phyloP scores from a whole-genome alignment of 1,284 basidiomycete species.

The Taiwanofungus camphoratus region DNA sequence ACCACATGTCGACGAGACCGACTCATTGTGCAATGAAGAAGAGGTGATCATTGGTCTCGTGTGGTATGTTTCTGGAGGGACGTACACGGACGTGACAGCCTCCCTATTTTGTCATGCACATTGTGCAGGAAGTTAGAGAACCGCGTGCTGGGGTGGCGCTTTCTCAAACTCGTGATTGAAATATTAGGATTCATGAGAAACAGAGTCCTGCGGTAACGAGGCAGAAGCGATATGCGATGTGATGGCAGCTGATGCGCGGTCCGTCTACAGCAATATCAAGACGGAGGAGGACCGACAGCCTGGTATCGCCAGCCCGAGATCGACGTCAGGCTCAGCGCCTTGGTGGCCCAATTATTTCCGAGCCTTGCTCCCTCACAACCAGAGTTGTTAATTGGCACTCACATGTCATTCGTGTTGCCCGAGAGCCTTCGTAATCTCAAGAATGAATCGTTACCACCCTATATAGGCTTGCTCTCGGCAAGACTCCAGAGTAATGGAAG shows the following conservation, averaged over 20 bases:
- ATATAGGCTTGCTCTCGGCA: no score
- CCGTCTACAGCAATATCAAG: not conserved
- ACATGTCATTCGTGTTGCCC: no score
- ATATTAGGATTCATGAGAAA: not conserved
- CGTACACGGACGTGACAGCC: slow-evolving; percentile 9
- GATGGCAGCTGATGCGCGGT: slow-evolving; percentile 1
- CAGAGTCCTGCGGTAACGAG: no score
- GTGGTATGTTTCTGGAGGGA: slow-evolving; percentile 4
- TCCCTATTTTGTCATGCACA: slow-evolving; percentile 15
- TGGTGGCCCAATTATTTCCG: no score
- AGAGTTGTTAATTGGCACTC: no score
- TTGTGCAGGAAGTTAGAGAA: slow-evolving; percentile 15
- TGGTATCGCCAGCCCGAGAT: no score
- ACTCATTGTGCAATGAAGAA: not conserved
- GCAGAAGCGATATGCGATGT: slow-evolving; percentile 5
- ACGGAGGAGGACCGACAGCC: no score
- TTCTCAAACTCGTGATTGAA: slow-evolving; percentile 11
- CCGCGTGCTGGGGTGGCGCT: slow-evolving; percentile 11
- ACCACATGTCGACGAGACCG: slow-evolving; percentile 11
- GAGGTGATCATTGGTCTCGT: slow-evolving; percentile 1
- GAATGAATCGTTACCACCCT: no score
- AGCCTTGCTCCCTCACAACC: no score
- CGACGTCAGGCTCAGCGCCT: no score
- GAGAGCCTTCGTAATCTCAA: no score
- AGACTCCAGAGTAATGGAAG: no score